Percentiles rank a stretch among this genome's conserved stretches.
Conservation (phyloP, 768 basidiomycete species). For the Serendipita sp. region DNA sequence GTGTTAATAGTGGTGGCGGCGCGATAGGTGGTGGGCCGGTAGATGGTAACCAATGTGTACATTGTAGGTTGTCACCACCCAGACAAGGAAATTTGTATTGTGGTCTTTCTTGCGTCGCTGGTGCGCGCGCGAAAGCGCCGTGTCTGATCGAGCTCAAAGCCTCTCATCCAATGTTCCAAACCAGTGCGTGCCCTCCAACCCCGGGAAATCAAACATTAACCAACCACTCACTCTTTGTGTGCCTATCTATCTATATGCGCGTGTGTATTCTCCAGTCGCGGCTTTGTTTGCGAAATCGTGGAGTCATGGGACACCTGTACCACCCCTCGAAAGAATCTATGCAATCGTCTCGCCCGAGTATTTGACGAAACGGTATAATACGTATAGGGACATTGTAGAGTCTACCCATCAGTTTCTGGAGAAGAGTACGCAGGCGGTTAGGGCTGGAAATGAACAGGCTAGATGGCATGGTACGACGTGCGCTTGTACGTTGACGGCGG, state of each 20-base stretch:
- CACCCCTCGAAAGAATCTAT: conserved; percentile 42
- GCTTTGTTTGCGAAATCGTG: conserved; percentile 56
- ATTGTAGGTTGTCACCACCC: too few relatives aligned
- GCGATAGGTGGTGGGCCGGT: too few relatives aligned
- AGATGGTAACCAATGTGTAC: too few relatives aligned
- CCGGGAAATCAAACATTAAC: neutral
- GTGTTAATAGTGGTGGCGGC: too few relatives aligned
- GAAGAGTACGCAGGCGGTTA: conserved; percentile 26
- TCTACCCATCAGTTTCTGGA: conserved; percentile 38
- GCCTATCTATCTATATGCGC: too few relatives aligned
- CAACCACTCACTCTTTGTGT: neutral
- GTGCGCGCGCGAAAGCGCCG: conserved; percentile 38
- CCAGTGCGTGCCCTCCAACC: conserved; percentile 27
- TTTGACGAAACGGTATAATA: neutral
- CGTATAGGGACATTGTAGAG: conserved; percentile 23
- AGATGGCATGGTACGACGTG: conserved; percentile 64
- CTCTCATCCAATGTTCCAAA: conserved; percentile 46
- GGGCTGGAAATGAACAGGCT: conserved; percentile 53
- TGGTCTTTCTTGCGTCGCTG: conserved; percentile 34
- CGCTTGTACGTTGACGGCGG: conserved; percentile 51
- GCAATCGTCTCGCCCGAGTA: conserved; percentile 37
- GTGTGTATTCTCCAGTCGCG: conserved; percentile 24
- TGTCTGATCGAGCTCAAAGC: conserved; percentile 41
- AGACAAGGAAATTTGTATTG: conserved; percentile 27
- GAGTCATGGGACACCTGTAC: conserved; percentile 44